Percentiles rank a stretch among this genome's conserved stretches.
These are phyloP conservation scores for Colletotrichum sp. DNA, from an alignment of 2,329 filamentous ascomycete genomes.

Conservation along the genomic window DNA sequence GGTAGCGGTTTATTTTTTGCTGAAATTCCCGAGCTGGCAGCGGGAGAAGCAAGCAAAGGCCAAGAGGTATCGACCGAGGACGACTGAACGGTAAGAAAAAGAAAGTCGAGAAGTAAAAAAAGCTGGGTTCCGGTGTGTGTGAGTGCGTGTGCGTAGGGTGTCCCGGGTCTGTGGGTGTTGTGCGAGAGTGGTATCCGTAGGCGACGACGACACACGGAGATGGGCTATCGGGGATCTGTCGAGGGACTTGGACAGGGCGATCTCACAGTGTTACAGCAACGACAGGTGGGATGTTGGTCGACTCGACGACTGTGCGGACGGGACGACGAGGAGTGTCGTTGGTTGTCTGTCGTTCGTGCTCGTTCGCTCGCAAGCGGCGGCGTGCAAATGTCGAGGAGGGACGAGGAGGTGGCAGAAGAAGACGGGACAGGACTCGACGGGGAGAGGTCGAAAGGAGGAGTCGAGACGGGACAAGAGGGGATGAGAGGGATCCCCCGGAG, in stretches of 20 bases:
- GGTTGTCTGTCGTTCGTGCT: background rate
- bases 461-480: background rate
- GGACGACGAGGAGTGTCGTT: background rate
- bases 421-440: background rate
- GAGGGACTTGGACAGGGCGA: background rate
- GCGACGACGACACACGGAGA: background rate
- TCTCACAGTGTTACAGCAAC: background rate
- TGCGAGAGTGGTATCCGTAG: background rate
- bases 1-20: background rate
- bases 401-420: background rate
- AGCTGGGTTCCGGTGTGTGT: background rate
- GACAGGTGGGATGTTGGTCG: background rate
- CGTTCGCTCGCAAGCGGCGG: background rate
- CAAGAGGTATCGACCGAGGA: background rate
- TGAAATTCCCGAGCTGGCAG: background rate
- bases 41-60: background rate
- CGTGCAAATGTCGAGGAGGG: background rate
- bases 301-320: background rate
- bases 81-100: background rate
- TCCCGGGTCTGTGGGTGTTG: background rate
- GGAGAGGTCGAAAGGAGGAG: conserved; percentile 1
- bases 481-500: conserved; percentile 6
- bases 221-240: background rate
- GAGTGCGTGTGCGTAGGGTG: background rate
- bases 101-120: conserved; percentile 16